Evolutionary conservation across 768 basidiomycete species (phyloP).

Genomic region (Tricholoma terreum): DNA sequence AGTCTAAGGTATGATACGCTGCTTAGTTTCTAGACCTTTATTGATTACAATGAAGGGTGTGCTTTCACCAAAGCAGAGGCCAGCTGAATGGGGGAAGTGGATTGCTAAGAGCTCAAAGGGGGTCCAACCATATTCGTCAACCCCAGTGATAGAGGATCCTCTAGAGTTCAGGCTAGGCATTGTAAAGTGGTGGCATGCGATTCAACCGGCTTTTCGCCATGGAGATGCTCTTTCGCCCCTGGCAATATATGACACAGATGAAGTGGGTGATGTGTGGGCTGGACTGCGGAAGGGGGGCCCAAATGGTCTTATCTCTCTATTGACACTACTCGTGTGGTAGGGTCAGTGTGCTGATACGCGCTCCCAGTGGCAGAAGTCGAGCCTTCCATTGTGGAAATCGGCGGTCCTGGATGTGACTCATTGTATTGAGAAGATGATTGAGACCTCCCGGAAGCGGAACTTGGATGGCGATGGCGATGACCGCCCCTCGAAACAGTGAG

Average conservation of each 20-base stretch:
- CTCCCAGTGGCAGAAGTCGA: slow-evolving; percentile 3
- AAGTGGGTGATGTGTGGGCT: slow-evolving; percentile 1
- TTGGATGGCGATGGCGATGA: too few relatives aligned
- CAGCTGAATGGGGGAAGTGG: slow-evolving; percentile 16
- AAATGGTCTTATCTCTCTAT: slow-evolving; percentile 6
- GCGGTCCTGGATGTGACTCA: slow-evolving; percentile 1
- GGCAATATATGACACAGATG: neutral
- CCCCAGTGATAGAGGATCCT: slow-evolving; percentile 5
- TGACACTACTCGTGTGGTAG: slow-evolving; percentile 9
- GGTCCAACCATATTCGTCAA: slow-evolving; percentile 5
- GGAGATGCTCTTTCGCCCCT: neutral
- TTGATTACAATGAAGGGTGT: too few relatives aligned
- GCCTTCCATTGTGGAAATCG: neutral
- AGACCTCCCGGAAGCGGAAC: neutral
- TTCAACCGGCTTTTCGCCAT: slow-evolving; percentile 10
- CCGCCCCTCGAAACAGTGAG: too few relatives aligned
- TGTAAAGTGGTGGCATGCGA: slow-evolving; percentile 14
- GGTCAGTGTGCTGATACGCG: slow-evolving; percentile 1
- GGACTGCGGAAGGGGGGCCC: slow-evolving; percentile 7
- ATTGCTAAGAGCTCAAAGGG: slow-evolving; percentile 3
- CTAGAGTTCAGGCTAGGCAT: slow-evolving; percentile 12
- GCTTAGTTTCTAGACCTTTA: too few relatives aligned
- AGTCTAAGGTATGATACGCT: too few relatives aligned
- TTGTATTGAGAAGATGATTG: slow-evolving; percentile 1
- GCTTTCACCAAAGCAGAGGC: neutral